phyloP scores from a whole-genome alignment of 768 basidiomycete species.

The Mycena capillaripes region DNA sequence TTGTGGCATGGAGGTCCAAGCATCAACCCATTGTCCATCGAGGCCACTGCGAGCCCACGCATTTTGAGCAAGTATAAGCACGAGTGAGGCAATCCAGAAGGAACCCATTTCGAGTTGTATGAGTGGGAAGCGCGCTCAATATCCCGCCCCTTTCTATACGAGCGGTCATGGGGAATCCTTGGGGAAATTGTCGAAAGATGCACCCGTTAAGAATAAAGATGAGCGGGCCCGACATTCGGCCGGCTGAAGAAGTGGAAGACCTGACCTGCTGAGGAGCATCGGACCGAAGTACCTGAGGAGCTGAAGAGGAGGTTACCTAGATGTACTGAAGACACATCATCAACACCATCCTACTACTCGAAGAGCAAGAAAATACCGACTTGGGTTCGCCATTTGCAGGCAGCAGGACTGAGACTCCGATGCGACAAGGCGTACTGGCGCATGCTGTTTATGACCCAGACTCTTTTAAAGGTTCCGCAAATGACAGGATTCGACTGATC shows the following conservation, averaged over 20 bases:
- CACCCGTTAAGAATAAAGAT: neutral
- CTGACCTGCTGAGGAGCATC: constrained; percentile 18
- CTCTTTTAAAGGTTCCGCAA: too few relatives aligned
- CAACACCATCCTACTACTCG: too few relatives aligned
- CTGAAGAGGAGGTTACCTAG: too few relatives aligned
- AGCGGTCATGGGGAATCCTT: constrained; percentile 12
- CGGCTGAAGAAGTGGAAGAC: neutral
- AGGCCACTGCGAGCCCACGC: constrained; percentile 22
- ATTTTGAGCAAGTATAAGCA: neutral
- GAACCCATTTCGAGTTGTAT: constrained; percentile 5
- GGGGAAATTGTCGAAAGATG: constrained; percentile 3
- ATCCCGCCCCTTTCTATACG: constrained; percentile 24
- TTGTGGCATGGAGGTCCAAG: constrained; percentile 58
- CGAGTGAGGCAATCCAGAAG: neutral
- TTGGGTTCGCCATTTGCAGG: too few relatives aligned
- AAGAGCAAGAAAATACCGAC: too few relatives aligned
- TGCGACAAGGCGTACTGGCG: too few relatives aligned
- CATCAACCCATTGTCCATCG: constrained; percentile 53
- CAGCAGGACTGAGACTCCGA: too few relatives aligned
- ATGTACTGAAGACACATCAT: too few relatives aligned
- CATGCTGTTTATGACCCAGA: too few relatives aligned
- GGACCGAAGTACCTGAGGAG: too few relatives aligned
- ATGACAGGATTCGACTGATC: too few relatives aligned
- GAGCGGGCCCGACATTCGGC: neutral
- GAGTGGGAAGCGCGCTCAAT: neutral